phyloP scores from a whole-genome alignment of 306 rosid genomes.

The Medicago arabica region DNA sequence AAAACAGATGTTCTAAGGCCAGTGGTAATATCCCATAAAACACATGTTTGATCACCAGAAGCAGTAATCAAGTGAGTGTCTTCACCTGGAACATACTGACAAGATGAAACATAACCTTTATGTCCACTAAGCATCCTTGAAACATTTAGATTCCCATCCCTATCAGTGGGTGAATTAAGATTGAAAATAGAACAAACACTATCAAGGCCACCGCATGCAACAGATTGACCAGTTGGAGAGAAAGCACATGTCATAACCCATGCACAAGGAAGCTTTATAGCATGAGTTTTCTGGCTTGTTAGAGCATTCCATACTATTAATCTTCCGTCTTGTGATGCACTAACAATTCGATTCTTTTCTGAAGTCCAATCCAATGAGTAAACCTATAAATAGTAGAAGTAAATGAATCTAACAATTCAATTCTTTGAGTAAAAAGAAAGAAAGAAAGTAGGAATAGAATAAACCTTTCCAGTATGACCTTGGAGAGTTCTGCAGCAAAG shows the following conservation, averaged over 20 bases:
- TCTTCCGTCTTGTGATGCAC: conserved; percentile 97
- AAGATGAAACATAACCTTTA: conserved; percentile 91
- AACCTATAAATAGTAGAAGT: too few species aligned
- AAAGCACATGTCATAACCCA: conserved; percentile 99
- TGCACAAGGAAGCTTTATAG: conserved; percentile 93
- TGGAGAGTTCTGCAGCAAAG: conserved; percentile 93
- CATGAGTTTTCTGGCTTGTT: conserved; percentile 96
- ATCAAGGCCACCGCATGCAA: conserved; percentile 97
- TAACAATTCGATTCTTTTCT: conserved; percentile 90
- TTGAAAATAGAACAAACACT: conserved; percentile 95
- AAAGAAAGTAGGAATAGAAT: neutral
- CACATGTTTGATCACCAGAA: conserved; percentile 96
- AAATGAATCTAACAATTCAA: too few species aligned
- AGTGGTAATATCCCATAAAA: conserved; percentile 93
- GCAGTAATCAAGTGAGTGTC: conserved; percentile 88
- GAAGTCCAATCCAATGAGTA: conserved; percentile 96
- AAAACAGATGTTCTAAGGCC: conserved; percentile 95
- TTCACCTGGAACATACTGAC: conserved; percentile 96
- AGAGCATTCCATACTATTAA: conserved; percentile 96
- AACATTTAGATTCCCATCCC: conserved; percentile 74
- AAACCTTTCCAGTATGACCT: conserved; percentile 89
- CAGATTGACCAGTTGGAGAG: conserved; percentile 93
- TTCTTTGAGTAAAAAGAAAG: neutral
- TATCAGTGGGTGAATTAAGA: conserved; percentile 82
- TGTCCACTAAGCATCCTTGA: conserved; percentile 86